A percentile compares a stretch with the other conserved stretches of the same genome.
Evolutionary conservation across 139 green algal species (phyloP).

Genomic region (Tetradesmus lagerheimii): DNA sequence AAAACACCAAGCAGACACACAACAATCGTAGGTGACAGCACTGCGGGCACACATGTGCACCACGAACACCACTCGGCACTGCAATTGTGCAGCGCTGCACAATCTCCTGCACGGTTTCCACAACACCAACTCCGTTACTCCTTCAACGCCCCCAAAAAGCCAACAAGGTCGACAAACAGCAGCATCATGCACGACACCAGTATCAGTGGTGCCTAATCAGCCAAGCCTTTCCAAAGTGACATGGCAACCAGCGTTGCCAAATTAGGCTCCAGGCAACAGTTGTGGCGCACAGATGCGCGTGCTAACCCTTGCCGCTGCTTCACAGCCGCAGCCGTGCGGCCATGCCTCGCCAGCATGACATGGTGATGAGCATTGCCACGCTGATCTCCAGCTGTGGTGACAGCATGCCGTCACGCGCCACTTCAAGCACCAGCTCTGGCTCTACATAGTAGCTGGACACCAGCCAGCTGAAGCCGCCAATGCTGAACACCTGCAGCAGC

Average conservation of each 20-base stretch:
- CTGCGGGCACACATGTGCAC: background rate
- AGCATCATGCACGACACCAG: too few species aligned
- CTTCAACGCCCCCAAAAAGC: too few species aligned
- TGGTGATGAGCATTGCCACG: slow-evolving; percentile 60
- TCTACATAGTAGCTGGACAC: slow-evolving; percentile 42
- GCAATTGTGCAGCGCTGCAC: background rate
- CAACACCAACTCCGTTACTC: too few species aligned
- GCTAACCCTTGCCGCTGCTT: background rate
- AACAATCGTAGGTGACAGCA: background rate
- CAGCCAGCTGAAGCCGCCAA: slow-evolving; percentile 41
- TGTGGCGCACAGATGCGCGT: too few species aligned
- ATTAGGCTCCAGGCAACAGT: too few species aligned
- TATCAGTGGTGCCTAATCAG: too few species aligned
- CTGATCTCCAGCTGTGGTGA: slow-evolving; percentile 59
- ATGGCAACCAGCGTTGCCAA: too few species aligned
- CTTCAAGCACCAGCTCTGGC: slow-evolving; percentile 30
- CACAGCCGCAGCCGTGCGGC: slow-evolving; percentile 10
- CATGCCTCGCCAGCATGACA: slow-evolving; percentile 61
- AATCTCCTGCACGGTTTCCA: background rate
- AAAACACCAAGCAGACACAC: background rate
- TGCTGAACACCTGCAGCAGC: slow-evolving; percentile 7
- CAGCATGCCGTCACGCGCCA: slow-evolving; percentile 32
- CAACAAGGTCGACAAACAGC: too few species aligned
- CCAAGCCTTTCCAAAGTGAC: too few species aligned
- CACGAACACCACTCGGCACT: background rate